These are phyloP conservation scores for Penicillium sp. DNA, from an alignment of 2,329 filamentous ascomycete species.

Conservation along the genomic window DNA sequence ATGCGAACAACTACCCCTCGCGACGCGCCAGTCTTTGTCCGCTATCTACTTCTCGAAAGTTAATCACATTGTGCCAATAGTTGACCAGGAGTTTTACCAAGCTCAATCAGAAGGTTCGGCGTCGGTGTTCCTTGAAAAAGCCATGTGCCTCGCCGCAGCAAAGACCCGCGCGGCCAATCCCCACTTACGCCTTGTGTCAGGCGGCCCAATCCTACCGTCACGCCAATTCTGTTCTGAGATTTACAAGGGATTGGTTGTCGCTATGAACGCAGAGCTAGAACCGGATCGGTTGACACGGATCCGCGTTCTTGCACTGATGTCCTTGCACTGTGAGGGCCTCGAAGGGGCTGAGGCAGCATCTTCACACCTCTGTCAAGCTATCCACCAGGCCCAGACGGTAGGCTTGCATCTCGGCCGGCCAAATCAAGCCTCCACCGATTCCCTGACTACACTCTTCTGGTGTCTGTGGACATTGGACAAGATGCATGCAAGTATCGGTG, in stretches of 20 bases:
- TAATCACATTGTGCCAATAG: slow-evolving; percentile 40
- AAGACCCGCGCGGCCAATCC: slow-evolving; percentile 36
- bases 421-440: slow-evolving; percentile 30
- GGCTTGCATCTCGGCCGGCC: slow-evolving; percentile 43
- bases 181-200: slow-evolving; percentile 33
- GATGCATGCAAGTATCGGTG: slow-evolving; percentile 43
- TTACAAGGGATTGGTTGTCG: slow-evolving; percentile 38
- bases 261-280: slow-evolving; percentile 42
- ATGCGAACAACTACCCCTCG: slow-evolving; percentile 33
- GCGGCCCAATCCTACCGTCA: slow-evolving; percentile 33
- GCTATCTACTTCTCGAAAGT: slow-evolving; percentile 40
- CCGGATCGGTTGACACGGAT: slow-evolving; percentile 40
- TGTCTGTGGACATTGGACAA: slow-evolving; percentile 45
- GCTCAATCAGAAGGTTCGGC: slow-evolving; percentile 27
- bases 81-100: slow-evolving; percentile 32
- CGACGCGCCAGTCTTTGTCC: slow-evolving; percentile 35
- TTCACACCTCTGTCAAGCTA: slow-evolving; percentile 41
- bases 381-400: slow-evolving; percentile 43
- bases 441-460: slow-evolving; percentile 40
- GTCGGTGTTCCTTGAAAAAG: slow-evolving; percentile 41
- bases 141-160: slow-evolving; percentile 43
- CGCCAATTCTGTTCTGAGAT: slow-evolving; percentile 42
- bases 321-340: slow-evolving; percentile 43
- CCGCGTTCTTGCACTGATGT: slow-evolving; percentile 42
- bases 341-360: slow-evolving; percentile 44